A percentile compares a stretch with the other conserved stretches of the same genome.
Evolutionary conservation across 192 early-diverging fungal genomes (phyloP).

Genomic region (Backusella sp.): DNA sequence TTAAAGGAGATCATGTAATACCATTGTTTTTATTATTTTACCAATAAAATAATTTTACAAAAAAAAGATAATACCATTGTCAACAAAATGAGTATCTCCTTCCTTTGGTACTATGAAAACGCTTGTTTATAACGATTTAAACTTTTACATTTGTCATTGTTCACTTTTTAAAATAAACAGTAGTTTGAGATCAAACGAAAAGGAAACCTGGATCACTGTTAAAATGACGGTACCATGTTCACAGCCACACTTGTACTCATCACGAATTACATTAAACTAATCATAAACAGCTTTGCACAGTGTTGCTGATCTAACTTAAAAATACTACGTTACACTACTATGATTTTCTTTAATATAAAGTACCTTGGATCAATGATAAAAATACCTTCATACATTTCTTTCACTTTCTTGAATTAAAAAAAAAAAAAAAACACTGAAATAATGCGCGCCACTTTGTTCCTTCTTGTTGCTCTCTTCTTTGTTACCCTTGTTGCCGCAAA

Average conservation of each 20-base stretch:
- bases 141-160: not conserved
- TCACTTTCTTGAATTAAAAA: not conserved
- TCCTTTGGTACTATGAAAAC: not conserved
- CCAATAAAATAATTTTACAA: too few species aligned
- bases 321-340: not conserved
- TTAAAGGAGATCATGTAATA: not conserved
- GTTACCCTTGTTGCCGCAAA: not conserved
- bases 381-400: not conserved
- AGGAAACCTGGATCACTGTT: not conserved
- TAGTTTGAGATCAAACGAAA: not conserved
- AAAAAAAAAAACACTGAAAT: not conserved
- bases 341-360: not conserved
- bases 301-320: not conserved
- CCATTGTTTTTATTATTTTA: too few species aligned
- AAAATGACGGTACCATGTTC: not conserved
- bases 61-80: not conserved
- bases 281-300: not conserved
- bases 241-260: constrained; percentile 1
- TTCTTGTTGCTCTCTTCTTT: not conserved
- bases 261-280: not conserved
- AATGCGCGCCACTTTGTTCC: not conserved
- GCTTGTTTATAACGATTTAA: not conserved
- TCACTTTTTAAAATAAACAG: not conserved
- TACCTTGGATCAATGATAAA: not conserved
- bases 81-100: not conserved